These are phyloP conservation scores for Epithele typhae DNA, from an alignment of 768 basidiomycete species.

Conservation along the genomic window DNA sequence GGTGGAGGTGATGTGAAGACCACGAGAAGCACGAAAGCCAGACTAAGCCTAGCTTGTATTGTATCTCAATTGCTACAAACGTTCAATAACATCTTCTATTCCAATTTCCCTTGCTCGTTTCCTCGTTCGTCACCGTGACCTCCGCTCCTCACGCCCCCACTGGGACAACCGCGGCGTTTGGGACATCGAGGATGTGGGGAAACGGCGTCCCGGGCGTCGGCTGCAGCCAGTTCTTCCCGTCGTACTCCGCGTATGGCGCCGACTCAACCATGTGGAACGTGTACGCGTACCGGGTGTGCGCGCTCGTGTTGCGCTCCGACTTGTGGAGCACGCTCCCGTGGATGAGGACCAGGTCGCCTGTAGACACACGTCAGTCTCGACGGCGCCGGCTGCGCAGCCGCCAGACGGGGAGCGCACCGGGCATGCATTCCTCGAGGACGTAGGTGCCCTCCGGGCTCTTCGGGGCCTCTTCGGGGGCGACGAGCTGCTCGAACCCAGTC, in stretches of 20 bases:
- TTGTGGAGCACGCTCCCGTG: constrained; percentile 93
- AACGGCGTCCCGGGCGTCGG: constrained; percentile 85
- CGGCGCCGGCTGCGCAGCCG: too few relatives aligned
- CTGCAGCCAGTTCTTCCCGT: constrained; percentile 94
- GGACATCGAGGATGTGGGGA: constrained; percentile 45
- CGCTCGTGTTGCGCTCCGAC: constrained; percentile 79
- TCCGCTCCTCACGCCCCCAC: constrained; percentile 14
- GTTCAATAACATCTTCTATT: neutral
- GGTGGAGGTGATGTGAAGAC: constrained; percentile 15
- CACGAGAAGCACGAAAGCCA: too few relatives aligned
- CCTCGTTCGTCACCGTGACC: too few relatives aligned
- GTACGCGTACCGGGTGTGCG: constrained; percentile 84
- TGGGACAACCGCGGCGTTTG: constrained; percentile 19
- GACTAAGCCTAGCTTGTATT: too few relatives aligned
- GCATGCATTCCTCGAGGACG: constrained; percentile 64
- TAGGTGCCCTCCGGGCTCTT: constrained; percentile 44
- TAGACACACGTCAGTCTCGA: neutral
- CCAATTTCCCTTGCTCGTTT: neutral
- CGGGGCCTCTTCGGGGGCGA: constrained; percentile 29
- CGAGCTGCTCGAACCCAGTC: constrained; percentile 76
- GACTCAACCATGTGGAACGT: constrained; percentile 95
- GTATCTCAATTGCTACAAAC: neutral
- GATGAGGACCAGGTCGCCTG: constrained; percentile 89
- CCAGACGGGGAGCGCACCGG: constrained; percentile 44
- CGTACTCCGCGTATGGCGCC: constrained; percentile 65